A percentile compares a stretch with the other conserved stretches of the same genome.
Conservation (phyloP, 164 flowering plant genomes). For the Saururus chinensis region DNA sequence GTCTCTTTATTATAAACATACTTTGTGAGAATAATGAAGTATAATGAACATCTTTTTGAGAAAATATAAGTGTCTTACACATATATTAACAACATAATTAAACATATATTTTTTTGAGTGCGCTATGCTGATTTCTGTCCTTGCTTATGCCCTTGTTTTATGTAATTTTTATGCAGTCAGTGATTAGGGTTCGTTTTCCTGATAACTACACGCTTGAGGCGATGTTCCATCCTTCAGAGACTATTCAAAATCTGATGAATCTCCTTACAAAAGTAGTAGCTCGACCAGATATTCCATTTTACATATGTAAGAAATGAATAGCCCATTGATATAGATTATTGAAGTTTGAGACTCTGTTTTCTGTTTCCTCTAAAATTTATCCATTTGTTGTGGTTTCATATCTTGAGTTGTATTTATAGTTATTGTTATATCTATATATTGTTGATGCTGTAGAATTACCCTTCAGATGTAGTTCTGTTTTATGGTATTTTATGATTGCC, state of each 20-base stretch:
- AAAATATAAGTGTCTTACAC: too few species aligned
- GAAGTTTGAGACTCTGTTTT: background rate
- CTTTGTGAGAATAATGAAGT: too few species aligned
- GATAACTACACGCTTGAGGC: slow-evolving; percentile 76
- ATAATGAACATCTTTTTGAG: too few species aligned
- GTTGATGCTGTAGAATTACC: too few species aligned
- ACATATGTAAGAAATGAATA: slow-evolving; percentile 46
- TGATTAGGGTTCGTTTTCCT: slow-evolving; percentile 83
- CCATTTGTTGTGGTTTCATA: background rate
- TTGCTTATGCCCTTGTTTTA: slow-evolving; percentile 6
- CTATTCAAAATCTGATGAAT: slow-evolving; percentile 56
- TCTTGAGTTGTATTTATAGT: background rate
- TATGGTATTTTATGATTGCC: too few species aligned
- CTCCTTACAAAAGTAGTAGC: slow-evolving; percentile 57
- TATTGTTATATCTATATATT: background rate
- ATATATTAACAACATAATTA: too few species aligned
- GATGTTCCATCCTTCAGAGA: slow-evolving; percentile 81
- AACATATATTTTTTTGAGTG: background rate
- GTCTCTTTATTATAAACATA: background rate
- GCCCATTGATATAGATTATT: background rate
- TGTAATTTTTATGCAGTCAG: slow-evolving; percentile 32
- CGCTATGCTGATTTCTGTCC: background rate
- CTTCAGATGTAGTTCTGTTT: too few species aligned
- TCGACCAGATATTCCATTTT: slow-evolving; percentile 72
- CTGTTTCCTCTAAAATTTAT: background rate